A percentile compares a stretch with the other conserved stretches of the same genome.
Evolutionary conservation across 352 stramenopile genomes (phyloP).

Genomic region (Phytophthora sansomeana): DNA sequence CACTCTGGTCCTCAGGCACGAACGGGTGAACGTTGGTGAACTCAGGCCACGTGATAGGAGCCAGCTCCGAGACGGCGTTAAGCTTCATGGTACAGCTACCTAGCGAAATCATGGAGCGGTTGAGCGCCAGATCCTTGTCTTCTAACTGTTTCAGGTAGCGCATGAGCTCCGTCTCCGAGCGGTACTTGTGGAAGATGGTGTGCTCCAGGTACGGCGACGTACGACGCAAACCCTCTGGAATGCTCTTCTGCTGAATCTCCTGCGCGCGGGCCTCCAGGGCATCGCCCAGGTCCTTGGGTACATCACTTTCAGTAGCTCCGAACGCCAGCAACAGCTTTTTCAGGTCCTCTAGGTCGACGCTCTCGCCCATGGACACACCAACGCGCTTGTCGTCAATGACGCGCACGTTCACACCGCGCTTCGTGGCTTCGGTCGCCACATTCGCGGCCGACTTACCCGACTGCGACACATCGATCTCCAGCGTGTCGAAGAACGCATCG

Average conservation of each 20-base stretch:
- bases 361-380: slow-evolving; percentile 98
- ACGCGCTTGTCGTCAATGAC: slow-evolving; percentile 87
- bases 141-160: slow-evolving; percentile 99
- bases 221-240: slow-evolving; percentile 67
- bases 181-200: slow-evolving; percentile 97
- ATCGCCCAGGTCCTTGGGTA: slow-evolving; percentile 35
- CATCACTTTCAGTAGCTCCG: slow-evolving; percentile 55
- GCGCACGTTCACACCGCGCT: slow-evolving; percentile 89
- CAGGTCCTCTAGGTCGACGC: slow-evolving; percentile 93
- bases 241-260: slow-evolving; percentile 64
- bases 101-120: slow-evolving; percentile 99
- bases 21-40: slow-evolving; percentile 99
- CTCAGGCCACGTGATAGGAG: slow-evolving; percentile 97
- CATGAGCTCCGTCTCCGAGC: slow-evolving; percentile 95
- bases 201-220: slow-evolving; percentile 92
- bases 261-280: slow-evolving; percentile 65
- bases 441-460: slow-evolving; percentile 81
- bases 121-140: slow-evolving; percentile 98
- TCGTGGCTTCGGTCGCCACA: slow-evolving; percentile 72
- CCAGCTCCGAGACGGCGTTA: slow-evolving; percentile 97
- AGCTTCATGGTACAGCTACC: slow-evolving; percentile 99
- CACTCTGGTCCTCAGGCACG: slow-evolving; percentile 93
- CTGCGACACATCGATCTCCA: slow-evolving; percentile 91
- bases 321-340: slow-evolving; percentile 87
- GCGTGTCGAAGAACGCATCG: slow-evolving; percentile 97